Percentiles rank a stretch among this genome's conserved stretches.
Evolutionary conservation across 805 yeast species (phyloP).

Genomic region (Saturnispora sekii): DNA sequence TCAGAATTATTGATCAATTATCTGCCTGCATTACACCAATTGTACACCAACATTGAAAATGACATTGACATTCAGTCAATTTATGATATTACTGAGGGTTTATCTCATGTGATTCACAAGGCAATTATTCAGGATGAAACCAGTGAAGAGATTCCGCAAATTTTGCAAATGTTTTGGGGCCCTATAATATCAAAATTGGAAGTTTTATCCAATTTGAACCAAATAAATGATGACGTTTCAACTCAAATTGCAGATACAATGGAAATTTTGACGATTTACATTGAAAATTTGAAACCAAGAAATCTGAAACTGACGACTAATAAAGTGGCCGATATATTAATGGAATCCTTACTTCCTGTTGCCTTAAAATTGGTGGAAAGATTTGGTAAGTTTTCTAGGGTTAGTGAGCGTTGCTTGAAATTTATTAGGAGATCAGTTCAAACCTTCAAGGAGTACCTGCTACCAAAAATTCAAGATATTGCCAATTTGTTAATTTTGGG

Average conservation of each 20-base stretch:
- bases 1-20: conserved; percentile 51
- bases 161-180: conserved; percentile 52
- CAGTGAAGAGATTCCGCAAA: conserved; percentile 35
- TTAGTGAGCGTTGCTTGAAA: conserved; percentile 69
- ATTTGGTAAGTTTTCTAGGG: conserved; percentile 49
- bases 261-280: conserved; percentile 55
- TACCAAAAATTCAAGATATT: conserved; percentile 51
- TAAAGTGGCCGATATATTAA: conserved; percentile 37
- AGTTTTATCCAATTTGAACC: conserved; percentile 9
- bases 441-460: conserved; percentile 45
- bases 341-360: conserved; percentile 51
- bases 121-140: conserved; percentile 7
- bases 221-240: conserved; percentile 28
- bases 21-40: conserved; percentile 63
- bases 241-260: conserved; percentile 59
- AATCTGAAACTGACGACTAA: conserved; percentile 6
- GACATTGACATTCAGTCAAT: conserved; percentile 59
- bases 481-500: conserved; percentile 62
- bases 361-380: conserved; percentile 38
- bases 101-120: conserved; percentile 69
- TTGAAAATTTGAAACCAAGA: conserved; percentile 52
- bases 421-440: conserved; percentile 57
- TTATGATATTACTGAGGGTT: conserved; percentile 79
- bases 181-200: conserved; percentile 43
- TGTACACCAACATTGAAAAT: conserved; percentile 49